phyloP scores from a whole-genome alignment of 1,139 yeast species.

The Insectozyma bohioensis region DNA sequence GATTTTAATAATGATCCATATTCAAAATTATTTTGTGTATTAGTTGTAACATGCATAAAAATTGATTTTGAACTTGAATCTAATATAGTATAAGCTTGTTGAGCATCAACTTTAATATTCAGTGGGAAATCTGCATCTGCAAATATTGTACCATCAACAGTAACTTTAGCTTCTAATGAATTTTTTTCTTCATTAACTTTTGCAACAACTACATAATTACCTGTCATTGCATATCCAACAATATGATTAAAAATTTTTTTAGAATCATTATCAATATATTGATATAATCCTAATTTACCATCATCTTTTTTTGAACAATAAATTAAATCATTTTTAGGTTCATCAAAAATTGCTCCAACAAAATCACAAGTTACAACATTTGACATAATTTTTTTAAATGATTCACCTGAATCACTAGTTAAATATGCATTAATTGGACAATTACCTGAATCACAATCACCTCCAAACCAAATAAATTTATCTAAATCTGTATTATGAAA shows the following conservation, averaged over 20 bases:
- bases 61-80: conserved; percentile 75
- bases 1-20: conserved; percentile 86
- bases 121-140: conserved; percentile 82
- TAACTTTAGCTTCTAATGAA: conserved; percentile 65
- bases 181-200: conserved; percentile 59
- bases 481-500: conserved; percentile 58
- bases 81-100: conserved; percentile 82
- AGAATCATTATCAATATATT: conserved; percentile 25
- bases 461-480: conserved; percentile 73
- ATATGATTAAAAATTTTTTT: conserved; percentile 28
- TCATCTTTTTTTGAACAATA: conserved; percentile 51
- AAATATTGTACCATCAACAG: conserved; percentile 78
- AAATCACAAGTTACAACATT: conserved; percentile 65
- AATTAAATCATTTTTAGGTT: conserved; percentile 50
- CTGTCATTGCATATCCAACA: conserved; percentile 41
- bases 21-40: conserved; percentile 50
- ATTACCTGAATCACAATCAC: conserved; percentile 49
- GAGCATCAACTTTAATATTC: conserved; percentile 58
- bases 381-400: conserved; percentile 53
- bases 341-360: conserved; percentile 52
- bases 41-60: conserved; percentile 80
- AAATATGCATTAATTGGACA: conserved; percentile 62
- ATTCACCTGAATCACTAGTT: conserved; percentile 62
- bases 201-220: conserved; percentile 74
- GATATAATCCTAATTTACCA: conserved; percentile 22